Percentiles rank a stretch among this genome's conserved stretches.
phyloP scores from a whole-genome alignment of 2,329 filamentous ascomycete species.

The Dactylellina haptotyla region DNA sequence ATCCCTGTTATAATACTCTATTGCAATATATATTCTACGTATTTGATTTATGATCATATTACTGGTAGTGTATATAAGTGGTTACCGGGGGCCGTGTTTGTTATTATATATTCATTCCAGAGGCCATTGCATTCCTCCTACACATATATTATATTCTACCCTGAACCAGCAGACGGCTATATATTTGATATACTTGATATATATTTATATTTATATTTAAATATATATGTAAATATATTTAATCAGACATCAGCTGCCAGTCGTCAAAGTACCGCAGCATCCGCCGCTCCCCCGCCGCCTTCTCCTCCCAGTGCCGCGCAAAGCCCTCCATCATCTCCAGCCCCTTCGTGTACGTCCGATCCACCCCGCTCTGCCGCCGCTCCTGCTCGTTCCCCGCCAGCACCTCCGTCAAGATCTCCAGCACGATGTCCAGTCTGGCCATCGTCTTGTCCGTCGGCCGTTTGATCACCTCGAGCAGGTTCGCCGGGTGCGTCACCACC shows the following conservation, averaged over 20 bases:
- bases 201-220: not conserved
- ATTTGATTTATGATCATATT: no score
- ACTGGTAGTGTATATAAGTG: no score
- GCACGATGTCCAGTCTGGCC: slow-evolving; percentile 17
- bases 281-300: not conserved
- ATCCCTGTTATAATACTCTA: no score
- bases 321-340: slow-evolving; percentile 54
- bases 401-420: slow-evolving; percentile 44
- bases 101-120: no score
- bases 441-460: slow-evolving; percentile 20
- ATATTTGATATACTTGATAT: not conserved
- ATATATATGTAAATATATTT: not conserved
- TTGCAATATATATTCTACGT: no score
- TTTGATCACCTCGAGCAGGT: slow-evolving; percentile 43
- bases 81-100: no score
- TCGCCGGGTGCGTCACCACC: slow-evolving; percentile 41
- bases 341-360: slow-evolving; percentile 45
- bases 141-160: no score
- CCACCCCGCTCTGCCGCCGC: slow-evolving; percentile 39
- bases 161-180: no score
- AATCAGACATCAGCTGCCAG: slow-evolving; percentile 25
- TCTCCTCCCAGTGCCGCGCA: slow-evolving; percentile 37
- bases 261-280: slow-evolving; percentile 43
- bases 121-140: no score
- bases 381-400: slow-evolving; percentile 37